These are phyloP conservation scores for Penicillium sp. DNA, from an alignment of 2,329 filamentous ascomycete genomes.

Conservation along the genomic window DNA sequence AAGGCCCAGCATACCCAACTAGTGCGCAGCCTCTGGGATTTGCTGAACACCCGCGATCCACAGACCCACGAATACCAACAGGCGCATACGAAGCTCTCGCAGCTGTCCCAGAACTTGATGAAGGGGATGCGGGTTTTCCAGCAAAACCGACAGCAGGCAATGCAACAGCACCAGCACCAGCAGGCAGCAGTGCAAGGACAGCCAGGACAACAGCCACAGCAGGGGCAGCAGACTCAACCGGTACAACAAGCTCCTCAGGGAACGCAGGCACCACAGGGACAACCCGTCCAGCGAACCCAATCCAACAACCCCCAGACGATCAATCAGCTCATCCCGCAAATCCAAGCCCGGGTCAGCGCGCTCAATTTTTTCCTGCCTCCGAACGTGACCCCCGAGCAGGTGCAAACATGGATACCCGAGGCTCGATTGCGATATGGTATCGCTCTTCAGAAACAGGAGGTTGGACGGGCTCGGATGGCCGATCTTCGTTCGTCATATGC, in stretches of 20 bases:
- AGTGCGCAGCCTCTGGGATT: conserved; percentile 55
- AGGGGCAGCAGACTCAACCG: conserved; percentile 7
- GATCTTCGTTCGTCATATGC: conserved; percentile 42
- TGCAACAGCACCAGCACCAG: conserved; percentile 18
- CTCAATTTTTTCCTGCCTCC: conserved; percentile 47
- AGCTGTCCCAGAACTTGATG: conserved; percentile 53
- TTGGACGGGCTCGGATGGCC: conserved; percentile 43
- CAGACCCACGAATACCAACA: conserved; percentile 51
- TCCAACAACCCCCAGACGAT: conserved; percentile 41
- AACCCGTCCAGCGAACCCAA: conserved; percentile 32
- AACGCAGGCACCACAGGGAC: conserved; percentile 16
- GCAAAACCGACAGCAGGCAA: conserved; percentile 38
- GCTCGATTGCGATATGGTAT: conserved; percentile 49
- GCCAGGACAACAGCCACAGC: conserved; percentile 9
- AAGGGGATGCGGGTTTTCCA: conserved; percentile 50
- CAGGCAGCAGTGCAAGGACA: conserved; percentile 25
- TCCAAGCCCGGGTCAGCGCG: conserved; percentile 47
- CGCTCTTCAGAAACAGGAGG: conserved; percentile 49
- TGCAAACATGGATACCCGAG: conserved; percentile 47
- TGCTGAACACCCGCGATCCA: conserved; percentile 49
- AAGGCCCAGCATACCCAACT: conserved; percentile 56
- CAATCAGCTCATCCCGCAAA: conserved; percentile 44
- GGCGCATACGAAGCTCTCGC: conserved; percentile 51
- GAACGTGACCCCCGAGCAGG: conserved; percentile 43
- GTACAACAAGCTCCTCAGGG: conserved; percentile 10